A percentile compares a stretch with the other conserved stretches of the same genome.
phyloP scores from a whole-genome alignment of 2,329 filamentous ascomycete genomes.

The Aspergillus proliferans region DNA sequence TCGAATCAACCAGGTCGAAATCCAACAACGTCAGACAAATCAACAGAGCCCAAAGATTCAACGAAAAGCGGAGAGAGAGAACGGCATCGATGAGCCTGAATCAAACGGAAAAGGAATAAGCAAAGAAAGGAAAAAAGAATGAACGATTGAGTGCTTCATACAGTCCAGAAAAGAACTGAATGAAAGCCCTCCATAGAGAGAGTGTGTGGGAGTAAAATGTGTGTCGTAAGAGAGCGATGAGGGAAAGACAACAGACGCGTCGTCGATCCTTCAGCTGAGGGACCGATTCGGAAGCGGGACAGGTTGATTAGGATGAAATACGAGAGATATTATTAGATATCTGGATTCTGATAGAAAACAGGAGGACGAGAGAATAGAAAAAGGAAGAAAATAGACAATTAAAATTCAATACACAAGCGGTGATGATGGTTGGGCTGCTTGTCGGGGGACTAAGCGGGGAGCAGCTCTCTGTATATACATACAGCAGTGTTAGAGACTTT shows the following conservation, averaged over 20 bases:
- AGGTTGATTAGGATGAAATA: no score
- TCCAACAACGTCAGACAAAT: neutral
- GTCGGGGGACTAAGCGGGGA: no score
- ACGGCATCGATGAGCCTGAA: neutral
- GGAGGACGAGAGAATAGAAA: no score
- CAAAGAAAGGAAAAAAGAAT: constrained; percentile 10
- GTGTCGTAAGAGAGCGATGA: constrained; percentile 2
- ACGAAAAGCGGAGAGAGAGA: constrained; percentile 2
- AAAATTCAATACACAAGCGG: no score
- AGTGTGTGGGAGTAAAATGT: constrained; percentile 6
- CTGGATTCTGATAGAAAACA: no score
- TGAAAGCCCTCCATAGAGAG: constrained; percentile 18
- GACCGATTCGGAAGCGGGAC: no score
- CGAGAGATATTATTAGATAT: no score
- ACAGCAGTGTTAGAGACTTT: no score
- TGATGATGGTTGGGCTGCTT: no score
- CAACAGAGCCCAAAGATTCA: constrained; percentile 4
- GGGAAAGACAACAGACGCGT: constrained; percentile 3
- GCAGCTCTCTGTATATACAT: no score
- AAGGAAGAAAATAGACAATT: no score
- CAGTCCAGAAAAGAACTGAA: constrained; percentile 10
- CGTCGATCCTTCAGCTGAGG: neutral
- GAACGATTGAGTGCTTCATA: constrained; percentile 10
- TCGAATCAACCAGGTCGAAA: neutral
- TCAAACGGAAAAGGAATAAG: neutral